Evolutionary conservation across 2,329 filamentous ascomycete species (phyloP).

Genomic region (Fusarium subtropicale): DNA sequence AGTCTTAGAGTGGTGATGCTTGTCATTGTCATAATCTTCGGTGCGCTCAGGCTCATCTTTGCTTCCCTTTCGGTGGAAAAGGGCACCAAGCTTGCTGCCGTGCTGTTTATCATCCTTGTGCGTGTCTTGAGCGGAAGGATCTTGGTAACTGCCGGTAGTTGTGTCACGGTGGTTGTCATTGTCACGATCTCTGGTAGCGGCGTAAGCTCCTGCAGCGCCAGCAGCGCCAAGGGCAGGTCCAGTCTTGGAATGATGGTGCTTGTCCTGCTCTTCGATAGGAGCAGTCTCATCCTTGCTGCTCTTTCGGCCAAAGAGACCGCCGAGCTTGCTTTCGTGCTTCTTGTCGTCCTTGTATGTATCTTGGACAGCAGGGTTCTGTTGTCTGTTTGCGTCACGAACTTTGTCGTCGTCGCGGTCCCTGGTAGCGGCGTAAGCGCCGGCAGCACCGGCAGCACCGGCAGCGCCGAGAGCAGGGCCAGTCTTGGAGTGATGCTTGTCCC

Average conservation of each 20-base stretch:
- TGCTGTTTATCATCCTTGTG: neutral
- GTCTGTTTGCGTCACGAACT: neutral
- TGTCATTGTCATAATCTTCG: neutral
- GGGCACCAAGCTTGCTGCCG: conserved; percentile 13
- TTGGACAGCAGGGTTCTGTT: neutral
- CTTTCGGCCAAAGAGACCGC: neutral
- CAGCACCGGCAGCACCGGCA: conserved; percentile 30
- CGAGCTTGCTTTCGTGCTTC: conserved; percentile 22
- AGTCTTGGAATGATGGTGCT: conserved; percentile 18
- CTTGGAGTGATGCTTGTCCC: conserved; percentile 16
- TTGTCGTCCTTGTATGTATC: neutral
- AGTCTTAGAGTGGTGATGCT: conserved; percentile 19
- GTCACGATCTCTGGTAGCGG: conserved; percentile 26
- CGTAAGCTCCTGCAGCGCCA: conserved; percentile 29
- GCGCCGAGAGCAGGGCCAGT: conserved; percentile 27
- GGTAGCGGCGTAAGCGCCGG: conserved; percentile 27
- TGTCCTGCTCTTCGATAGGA: neutral
- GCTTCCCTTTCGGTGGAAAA: conserved; percentile 27
- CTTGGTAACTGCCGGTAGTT: neutral
- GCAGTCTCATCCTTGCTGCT: conserved; percentile 15
- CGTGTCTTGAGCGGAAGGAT: neutral
- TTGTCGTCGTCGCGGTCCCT: conserved; percentile 10
- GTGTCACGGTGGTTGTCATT: neutral
- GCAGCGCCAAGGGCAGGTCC: conserved; percentile 28
- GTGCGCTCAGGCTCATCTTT: conserved; percentile 14